Conservation (phyloP, 768 basidiomycete genomes). For the Trametes gibbosa region DNA sequence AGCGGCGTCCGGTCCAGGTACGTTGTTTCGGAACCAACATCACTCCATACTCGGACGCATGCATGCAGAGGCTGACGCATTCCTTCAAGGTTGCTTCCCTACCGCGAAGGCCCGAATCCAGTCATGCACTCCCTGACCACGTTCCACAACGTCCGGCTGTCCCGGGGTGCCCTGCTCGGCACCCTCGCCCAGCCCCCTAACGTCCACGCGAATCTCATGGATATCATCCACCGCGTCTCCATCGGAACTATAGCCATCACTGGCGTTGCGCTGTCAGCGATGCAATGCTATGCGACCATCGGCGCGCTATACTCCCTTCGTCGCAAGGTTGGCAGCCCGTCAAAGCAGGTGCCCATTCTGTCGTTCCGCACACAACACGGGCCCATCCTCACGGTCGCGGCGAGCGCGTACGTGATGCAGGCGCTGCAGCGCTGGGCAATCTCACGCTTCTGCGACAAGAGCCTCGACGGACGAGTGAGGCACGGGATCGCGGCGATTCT, state of each 20-base stretch:
- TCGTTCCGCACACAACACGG: constrained; percentile 41
- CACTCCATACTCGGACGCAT: not conserved
- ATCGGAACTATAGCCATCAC: constrained; percentile 33
- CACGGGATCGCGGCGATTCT: constrained; percentile 32
- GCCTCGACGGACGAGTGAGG: constrained; percentile 20
- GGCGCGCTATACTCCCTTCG: constrained; percentile 32
- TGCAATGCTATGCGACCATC: constrained; percentile 27
- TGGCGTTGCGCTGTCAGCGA: constrained; percentile 20
- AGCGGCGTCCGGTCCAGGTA: constrained; percentile 20
- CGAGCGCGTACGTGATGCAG: constrained; percentile 35
- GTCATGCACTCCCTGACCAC: constrained; percentile 36
- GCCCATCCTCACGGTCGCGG: constrained; percentile 36
- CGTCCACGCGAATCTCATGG: constrained; percentile 24
- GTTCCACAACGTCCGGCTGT: constrained; percentile 36
- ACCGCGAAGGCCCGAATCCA: constrained; percentile 31
- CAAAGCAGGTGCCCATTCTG: constrained; percentile 30
- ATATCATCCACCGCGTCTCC: constrained; percentile 30
- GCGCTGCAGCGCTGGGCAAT: constrained; percentile 30
- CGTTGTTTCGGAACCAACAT: not conserved
- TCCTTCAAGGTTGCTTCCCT: constrained; percentile 23
- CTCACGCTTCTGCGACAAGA: constrained; percentile 27
- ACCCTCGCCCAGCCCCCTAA: constrained; percentile 17
- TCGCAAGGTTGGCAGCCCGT: constrained; percentile 24
- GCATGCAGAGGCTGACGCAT: constrained; percentile 1
- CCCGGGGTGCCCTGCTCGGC: constrained; percentile 32